A percentile compares a stretch with the other conserved stretches of the same genome.
These are phyloP conservation scores for Botrytis aclada DNA, from an alignment of 2,329 filamentous ascomycete species.

Conservation along the genomic window DNA sequence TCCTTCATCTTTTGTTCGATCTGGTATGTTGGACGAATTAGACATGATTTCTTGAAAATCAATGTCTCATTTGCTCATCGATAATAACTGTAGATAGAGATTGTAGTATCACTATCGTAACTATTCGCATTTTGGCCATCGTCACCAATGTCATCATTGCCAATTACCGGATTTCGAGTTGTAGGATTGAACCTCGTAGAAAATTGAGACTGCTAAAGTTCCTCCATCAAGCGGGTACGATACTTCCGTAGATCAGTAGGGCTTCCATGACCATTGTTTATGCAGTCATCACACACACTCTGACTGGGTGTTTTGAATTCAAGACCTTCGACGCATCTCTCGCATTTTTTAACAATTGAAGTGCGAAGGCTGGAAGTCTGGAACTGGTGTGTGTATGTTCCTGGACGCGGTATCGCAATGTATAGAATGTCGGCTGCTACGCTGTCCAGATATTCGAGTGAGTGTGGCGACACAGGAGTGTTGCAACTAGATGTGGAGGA, in stretches of 20 bases:
- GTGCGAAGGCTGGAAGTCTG: background rate
- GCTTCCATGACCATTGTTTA: background rate
- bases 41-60: background rate
- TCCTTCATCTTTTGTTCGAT: background rate
- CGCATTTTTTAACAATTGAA: background rate
- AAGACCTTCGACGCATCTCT: background rate
- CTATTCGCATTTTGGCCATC: background rate
- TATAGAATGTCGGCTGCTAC: background rate
- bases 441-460: background rate
- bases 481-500: background rate
- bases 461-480: background rate
- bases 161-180: background rate
- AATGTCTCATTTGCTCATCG: background rate
- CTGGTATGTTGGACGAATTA: background rate
- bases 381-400: background rate
- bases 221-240: background rate
- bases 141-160: background rate
- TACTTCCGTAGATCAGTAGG: background rate
- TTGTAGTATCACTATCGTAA: background rate
- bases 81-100: background rate
- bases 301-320: background rate
- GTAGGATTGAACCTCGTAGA: background rate
- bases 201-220: background rate
- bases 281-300: background rate
- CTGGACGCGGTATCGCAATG: background rate